Percentiles rank a stretch among this genome's conserved stretches.
These are phyloP conservation scores for Pseudozyma tsukubaensis DNA, from an alignment of 1,284 basidiomycete species.

Conservation along the genomic window DNA sequence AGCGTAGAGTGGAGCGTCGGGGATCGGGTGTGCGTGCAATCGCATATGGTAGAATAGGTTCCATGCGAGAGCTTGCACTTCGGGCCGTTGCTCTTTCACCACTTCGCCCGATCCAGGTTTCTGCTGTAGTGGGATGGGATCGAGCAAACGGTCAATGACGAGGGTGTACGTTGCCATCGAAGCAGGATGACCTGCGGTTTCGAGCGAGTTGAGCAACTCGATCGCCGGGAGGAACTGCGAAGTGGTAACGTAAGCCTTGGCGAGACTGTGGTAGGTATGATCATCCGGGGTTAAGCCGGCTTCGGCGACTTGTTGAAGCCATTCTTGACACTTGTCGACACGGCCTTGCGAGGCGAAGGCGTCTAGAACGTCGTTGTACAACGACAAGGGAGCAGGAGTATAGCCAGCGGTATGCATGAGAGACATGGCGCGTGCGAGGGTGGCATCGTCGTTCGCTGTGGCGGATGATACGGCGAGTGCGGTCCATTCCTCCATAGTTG, in stretches of 20 bases:
- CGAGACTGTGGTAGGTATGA: constrained; percentile 55
- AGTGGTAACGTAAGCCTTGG: constrained; percentile 52
- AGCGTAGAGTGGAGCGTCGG: constrained; percentile 80
- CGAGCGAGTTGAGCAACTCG: constrained; percentile 49
- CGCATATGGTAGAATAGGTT: constrained; percentile 96
- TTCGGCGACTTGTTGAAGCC: constrained; percentile 28
- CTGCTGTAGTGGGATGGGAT: constrained; percentile 2
- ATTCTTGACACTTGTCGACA: constrained; percentile 56
- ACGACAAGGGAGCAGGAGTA: constrained; percentile 38
- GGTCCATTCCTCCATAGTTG: constrained; percentile 49
- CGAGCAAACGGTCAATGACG: constrained; percentile 49
- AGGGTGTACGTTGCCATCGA: constrained; percentile 63
- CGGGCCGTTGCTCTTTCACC: constrained; percentile 33
- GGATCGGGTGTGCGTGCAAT: constrained; percentile 86
- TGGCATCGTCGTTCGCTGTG: constrained; percentile 24
- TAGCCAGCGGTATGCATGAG: constrained; percentile 46
- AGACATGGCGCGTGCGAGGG: constrained; percentile 26
- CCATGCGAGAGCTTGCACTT: constrained; percentile 72
- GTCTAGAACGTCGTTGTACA: constrained; percentile 70
- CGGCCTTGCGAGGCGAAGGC: constrained; percentile 73
- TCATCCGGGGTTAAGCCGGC: constrained; percentile 39
- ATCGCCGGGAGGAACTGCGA: constrained; percentile 43
- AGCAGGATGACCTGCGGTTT: constrained; percentile 49
- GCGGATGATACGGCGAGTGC: constrained; percentile 55
- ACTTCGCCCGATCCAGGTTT: neutral